These are phyloP conservation scores for Yamadazyma sp. DNA, from an alignment of 1,139 yeast species.

Conservation along the genomic window DNA sequence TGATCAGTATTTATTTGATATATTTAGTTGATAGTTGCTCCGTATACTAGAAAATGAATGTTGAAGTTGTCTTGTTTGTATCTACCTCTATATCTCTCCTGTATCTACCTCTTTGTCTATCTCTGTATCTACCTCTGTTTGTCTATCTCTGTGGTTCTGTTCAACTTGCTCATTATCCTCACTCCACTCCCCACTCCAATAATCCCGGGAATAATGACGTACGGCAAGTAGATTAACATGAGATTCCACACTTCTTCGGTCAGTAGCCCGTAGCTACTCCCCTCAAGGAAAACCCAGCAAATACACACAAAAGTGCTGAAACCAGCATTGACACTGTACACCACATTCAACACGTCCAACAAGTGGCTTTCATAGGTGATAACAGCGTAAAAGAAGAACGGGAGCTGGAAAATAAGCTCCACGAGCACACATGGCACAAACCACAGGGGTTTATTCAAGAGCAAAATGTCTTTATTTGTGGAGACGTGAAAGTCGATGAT, in stretches of 20 bases:
- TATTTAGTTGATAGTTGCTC: slow-evolving; percentile 1
- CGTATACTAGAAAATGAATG: no score
- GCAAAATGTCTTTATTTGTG: slow-evolving; percentile 68
- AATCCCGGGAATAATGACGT: slow-evolving; percentile 59
- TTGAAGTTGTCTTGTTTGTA: no score
- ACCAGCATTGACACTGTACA: slow-evolving; percentile 77
- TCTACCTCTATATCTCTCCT: neutral
- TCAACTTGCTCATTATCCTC: neutral
- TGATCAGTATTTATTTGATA: slow-evolving; percentile 9
- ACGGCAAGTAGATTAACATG: slow-evolving; percentile 60
- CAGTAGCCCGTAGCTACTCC: slow-evolving; percentile 34
- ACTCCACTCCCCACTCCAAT: slow-evolving; percentile 24
- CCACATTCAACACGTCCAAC: slow-evolving; percentile 51
- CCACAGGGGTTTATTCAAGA: slow-evolving; percentile 62
- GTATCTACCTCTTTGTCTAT: neutral
- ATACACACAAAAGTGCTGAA: slow-evolving; percentile 71
- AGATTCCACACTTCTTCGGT: slow-evolving; percentile 39
- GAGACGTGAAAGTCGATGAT: slow-evolving; percentile 59
- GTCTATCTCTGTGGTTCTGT: neutral
- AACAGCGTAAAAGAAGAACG: slow-evolving; percentile 56
- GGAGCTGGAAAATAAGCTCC: slow-evolving; percentile 75
- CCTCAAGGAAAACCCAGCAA: slow-evolving; percentile 37
- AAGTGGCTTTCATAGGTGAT: slow-evolving; percentile 18
- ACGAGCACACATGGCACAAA: slow-evolving; percentile 65
- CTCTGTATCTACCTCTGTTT: no score